phyloP scores from a whole-genome alignment of 169 alveolate genomes.

The Amoebophrya sp. region DNA sequence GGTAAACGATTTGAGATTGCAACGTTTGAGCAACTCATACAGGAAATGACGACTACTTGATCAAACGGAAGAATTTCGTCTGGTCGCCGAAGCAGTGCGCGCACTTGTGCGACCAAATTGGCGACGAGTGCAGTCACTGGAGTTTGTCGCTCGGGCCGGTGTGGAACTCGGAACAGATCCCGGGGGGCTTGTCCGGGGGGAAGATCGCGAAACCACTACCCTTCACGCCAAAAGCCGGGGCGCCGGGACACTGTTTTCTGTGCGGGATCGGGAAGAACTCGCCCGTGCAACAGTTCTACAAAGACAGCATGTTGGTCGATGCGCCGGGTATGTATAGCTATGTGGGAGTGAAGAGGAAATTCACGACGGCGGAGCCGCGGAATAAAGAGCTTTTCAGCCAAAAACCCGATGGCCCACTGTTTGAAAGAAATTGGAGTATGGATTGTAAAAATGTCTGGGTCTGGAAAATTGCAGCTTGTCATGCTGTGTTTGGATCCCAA shows the following conservation, averaged over 20 bases:
- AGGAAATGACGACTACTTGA: not conserved
- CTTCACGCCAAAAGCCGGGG: not conserved
- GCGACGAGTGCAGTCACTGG: not conserved
- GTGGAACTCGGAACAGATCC: not conserved
- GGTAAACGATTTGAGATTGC: too few relatives aligned
- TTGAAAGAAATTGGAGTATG: not conserved
- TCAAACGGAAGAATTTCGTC: not conserved
- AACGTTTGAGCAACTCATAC: too few relatives aligned
- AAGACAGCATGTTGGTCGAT: not conserved
- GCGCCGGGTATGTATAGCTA: not conserved
- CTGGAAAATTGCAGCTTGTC: too few relatives aligned
- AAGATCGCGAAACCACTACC: not conserved
- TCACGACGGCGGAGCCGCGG: not conserved
- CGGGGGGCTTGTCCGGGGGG: not conserved
- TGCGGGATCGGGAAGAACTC: not conserved
- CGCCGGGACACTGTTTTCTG: not conserved
- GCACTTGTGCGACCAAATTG: not conserved
- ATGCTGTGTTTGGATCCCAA: too few relatives aligned
- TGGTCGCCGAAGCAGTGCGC: not conserved
- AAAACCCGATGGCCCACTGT: not conserved
- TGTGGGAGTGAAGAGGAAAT: not conserved
- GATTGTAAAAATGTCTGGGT: too few relatives aligned
- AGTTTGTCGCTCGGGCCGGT: not conserved
- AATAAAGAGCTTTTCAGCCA: not conserved
- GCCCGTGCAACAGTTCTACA: not conserved